Conservation (phyloP, 495 filamentous ascomycete genomes). For the Neurospora sp. region DNA sequence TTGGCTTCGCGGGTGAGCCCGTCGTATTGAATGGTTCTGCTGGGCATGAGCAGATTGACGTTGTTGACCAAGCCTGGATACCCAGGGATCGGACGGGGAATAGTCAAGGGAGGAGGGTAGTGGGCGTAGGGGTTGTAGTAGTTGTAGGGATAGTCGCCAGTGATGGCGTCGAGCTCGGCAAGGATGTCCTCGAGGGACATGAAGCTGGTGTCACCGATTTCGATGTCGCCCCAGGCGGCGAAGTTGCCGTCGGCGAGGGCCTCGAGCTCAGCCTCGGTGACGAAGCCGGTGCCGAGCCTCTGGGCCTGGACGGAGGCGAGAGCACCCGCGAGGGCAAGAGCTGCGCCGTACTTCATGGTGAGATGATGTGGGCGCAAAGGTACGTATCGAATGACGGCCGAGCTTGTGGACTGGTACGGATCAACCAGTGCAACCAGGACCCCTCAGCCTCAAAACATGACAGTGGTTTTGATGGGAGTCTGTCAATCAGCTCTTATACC, state of each 20-base stretch:
- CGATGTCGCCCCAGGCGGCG: neutral
- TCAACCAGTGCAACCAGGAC: neutral
- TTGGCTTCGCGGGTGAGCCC: neutral
- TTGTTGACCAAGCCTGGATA: neutral
- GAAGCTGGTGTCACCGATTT: neutral
- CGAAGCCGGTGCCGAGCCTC: neutral
- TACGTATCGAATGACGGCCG: neutral
- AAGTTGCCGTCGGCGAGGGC: neutral
- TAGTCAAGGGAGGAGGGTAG: neutral
- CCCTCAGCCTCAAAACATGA: neutral
- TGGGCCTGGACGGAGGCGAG: neutral
- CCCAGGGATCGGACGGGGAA: neutral
- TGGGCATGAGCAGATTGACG: neutral
- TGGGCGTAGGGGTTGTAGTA: neutral
- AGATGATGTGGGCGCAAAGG: neutral
- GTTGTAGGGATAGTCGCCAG: neutral
- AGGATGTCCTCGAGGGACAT: neutral
- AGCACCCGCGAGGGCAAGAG: neutral
- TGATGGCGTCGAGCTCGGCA: neutral
- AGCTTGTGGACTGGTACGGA: neutral
- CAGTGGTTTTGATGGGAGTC: neutral
- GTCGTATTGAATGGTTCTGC: neutral
- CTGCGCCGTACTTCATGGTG: neutral
- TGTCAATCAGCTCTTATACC: neutral
- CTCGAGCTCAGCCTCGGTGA: neutral